Base-by-base conservation (phyloP, 2,329 filamentous ascomycete genomes). In the Fusarium austroafricanum region DNA sequence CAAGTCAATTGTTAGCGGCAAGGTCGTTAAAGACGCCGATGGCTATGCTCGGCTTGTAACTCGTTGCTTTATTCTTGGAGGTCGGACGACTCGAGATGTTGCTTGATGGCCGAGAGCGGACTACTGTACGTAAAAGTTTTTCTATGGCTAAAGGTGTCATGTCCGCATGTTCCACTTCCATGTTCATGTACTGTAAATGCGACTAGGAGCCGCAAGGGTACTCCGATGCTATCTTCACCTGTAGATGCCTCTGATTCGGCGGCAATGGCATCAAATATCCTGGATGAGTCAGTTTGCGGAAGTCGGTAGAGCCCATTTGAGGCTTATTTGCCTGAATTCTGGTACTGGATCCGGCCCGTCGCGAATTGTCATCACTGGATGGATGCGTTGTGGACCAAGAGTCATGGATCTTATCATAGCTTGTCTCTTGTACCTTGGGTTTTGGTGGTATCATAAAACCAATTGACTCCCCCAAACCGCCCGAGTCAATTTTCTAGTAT, bases 291-390 rank as follows among this genome's bases (percentile, higher is more conserved):
- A 74, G 42, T 51, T 47, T 39, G 51, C 70, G 70, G 72, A 74
- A 71, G 68, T 74, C 71, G 71, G 71, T 61, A 53, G 55, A 58
- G 31, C 31, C 31, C 71, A 70, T 71, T 60, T 49, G 14, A 33
- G 29, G 38, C 45, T 49, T 70, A 52, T 60, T 63, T 61, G 51
- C 55, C 57, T 67, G 57, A 50, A 31, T 56, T 65, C 55, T 60
- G 56, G 57, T 65, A 54, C 65, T 71, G 70, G 60, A 57, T 68
- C 66, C 71, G 66, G 71, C 61, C 60, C 70, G 68, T 73, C 72
- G 71, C 71, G 55, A 55, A 57, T 57, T 55, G 65, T 58, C 47
- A 56, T 56, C 37, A 51, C 57, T 47, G 49, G 28, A 26, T 50
- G 55, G 40, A 62, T 44, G 53, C 35, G 42, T 29, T 39, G 64